Percentiles rank a stretch among this genome's conserved stretches.
phyloP scores from a whole-genome alignment of 2,329 filamentous ascomycete genomes.

The Neonectria sp. region DNA sequence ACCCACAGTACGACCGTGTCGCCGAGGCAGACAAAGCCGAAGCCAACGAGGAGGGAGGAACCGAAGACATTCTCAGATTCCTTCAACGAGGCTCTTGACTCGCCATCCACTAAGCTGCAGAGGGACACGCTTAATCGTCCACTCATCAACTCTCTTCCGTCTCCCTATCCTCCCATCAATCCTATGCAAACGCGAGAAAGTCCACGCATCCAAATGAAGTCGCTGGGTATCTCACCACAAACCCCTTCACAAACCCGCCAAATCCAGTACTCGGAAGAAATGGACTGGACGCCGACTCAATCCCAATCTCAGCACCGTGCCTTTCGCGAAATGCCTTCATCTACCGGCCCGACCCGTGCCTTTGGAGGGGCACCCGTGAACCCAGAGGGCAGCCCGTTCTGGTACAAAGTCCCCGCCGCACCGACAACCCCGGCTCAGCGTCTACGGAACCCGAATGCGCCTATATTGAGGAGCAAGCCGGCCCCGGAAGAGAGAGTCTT shows the following conservation, averaged over 20 bases:
- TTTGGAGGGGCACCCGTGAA: constrained; percentile 64
- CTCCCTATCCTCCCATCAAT: constrained; percentile 35
- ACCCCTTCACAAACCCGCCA: constrained; percentile 36
- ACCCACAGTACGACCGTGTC: constrained; percentile 42
- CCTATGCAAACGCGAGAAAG: constrained; percentile 30
- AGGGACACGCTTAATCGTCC: constrained; percentile 26
- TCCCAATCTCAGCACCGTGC: constrained; percentile 61
- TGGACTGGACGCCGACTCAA: constrained; percentile 82
- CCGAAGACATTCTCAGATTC: constrained; percentile 61
- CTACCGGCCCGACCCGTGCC: constrained; percentile 56
- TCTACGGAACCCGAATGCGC: constrained; percentile 72
- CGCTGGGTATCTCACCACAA: constrained; percentile 35
- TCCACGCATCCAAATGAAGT: constrained; percentile 30
- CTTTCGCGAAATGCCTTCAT: constrained; percentile 63
- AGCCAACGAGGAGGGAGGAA: constrained; percentile 47
- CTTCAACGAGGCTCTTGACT: constrained; percentile 53
- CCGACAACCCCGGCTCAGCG: constrained; percentile 77
- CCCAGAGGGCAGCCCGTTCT: constrained; percentile 70
- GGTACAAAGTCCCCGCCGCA: constrained; percentile 78
- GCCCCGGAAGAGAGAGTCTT: constrained; percentile 65
- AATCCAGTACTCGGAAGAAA: constrained; percentile 67
- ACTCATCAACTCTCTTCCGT: constrained; percentile 37
- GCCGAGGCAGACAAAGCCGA: constrained; percentile 43
- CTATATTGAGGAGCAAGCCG: constrained; percentile 64
- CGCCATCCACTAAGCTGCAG: constrained; percentile 34